Conservation (phyloP, 2,329 filamentous ascomycete species). For the Colletotrichum sp. region DNA sequence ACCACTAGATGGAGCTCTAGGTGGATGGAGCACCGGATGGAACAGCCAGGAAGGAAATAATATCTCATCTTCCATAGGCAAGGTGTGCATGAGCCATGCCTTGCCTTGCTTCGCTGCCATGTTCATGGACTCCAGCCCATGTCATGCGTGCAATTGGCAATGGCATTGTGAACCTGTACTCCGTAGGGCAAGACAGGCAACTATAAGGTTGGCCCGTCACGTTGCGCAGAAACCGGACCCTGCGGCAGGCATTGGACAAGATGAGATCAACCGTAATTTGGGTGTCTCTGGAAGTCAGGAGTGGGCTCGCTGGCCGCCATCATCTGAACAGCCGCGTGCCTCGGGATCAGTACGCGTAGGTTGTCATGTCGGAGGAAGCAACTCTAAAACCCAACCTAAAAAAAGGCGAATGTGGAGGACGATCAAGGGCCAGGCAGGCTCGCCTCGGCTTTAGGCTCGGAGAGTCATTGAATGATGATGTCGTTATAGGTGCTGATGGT, state of each 20-base stretch:
- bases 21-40: background rate
- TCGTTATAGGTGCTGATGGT: background rate
- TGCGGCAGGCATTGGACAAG: background rate
- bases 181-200: background rate
- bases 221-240: background rate
- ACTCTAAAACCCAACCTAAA: constrained; percentile 3
- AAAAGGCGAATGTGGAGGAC: background rate
- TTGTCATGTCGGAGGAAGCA: constrained; percentile 14
- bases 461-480: background rate
- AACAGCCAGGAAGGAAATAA: background rate
- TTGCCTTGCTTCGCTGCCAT: background rate
- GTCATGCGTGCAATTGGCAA: background rate
- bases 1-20: background rate
- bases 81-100: background rate
- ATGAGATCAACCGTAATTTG: constrained; percentile 9
- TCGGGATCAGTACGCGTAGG: background rate
- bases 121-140: background rate
- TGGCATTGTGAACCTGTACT: background rate
- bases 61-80: background rate
- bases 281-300: background rate
- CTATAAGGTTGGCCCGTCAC: background rate
- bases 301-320: background rate
- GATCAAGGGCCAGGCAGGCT: background rate
- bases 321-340: constrained; percentile 13
- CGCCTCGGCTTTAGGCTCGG: background rate